Evolutionary conservation across 2,329 filamentous ascomycete species (phyloP).

Genomic region (Aureobasidium sp.): DNA sequence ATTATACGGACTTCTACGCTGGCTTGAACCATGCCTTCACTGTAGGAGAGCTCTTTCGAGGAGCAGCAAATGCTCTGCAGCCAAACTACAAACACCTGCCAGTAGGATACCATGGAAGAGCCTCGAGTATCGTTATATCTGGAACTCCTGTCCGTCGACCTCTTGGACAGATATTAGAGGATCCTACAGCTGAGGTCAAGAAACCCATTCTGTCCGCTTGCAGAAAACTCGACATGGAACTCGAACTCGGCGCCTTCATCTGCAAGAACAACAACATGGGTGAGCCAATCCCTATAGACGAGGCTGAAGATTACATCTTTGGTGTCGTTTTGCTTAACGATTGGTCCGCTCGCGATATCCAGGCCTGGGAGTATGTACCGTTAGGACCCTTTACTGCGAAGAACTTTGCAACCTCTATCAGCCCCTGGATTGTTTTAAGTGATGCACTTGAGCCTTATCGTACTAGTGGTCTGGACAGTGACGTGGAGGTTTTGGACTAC

Average conservation of each 20-base stretch:
- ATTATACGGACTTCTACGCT: conserved; percentile 82
- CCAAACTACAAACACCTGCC: conserved; percentile 76
- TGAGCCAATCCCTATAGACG: conserved; percentile 49
- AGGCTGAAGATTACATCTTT: conserved; percentile 65
- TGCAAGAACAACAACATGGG: conserved; percentile 57
- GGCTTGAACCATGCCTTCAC: conserved; percentile 71
- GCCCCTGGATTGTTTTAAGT: conserved; percentile 67
- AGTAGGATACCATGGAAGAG: conserved; percentile 71
- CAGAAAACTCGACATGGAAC: conserved; percentile 65
- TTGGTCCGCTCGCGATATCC: conserved; percentile 77
- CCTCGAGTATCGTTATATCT: conserved; percentile 66
- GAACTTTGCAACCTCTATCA: conserved; percentile 72
- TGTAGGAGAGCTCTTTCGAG: conserved; percentile 63
- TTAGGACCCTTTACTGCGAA: conserved; percentile 76
- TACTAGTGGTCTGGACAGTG: conserved; percentile 45
- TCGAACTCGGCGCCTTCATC: conserved; percentile 71
- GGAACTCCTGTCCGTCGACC: conserved; percentile 66
- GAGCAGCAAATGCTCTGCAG: conserved; percentile 62
- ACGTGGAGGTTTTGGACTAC: conserved; percentile 50
- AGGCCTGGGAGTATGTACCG: conserved; percentile 76
- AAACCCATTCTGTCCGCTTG: conserved; percentile 54
- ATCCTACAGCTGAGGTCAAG: conserved; percentile 54
- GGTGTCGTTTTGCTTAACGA: conserved; percentile 79
- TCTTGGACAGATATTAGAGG: conserved; percentile 61
- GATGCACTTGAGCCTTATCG: conserved; percentile 66